Evolutionary conservation across 306 rosid genomes (phyloP), one percentile per base, ranked within the genome.

Genomic region (Lagenaria siceraria): DNA sequence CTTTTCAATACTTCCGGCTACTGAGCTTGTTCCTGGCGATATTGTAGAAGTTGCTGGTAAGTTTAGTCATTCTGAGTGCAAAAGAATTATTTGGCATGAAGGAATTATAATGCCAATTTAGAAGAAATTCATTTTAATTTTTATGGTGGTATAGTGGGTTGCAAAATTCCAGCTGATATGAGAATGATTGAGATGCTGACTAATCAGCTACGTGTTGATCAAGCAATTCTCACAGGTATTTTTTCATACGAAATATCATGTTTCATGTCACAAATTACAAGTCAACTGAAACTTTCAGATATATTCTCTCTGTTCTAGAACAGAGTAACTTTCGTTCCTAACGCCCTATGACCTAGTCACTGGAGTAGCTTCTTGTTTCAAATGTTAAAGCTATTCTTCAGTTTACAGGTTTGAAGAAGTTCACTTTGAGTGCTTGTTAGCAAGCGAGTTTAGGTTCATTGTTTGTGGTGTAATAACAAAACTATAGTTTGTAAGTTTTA

Each of bases 101-200:
- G 13, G 22, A 70, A 43, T 46, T 46, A 46, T 46, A 24, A 46
- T 70, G 60, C 25, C 64, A 66, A 64, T 25, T 81, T 80, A 29
- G 4, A 38, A 54, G 73, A 72, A 80, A 58, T 56, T 82, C 10
- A 58, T 68, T 72, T 78, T 56, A 77, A 21, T 86, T 70, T 77
- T 81, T 56, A 4, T 60, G 80, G 63, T 82, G 53, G 81, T 31
- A 77, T 52, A 92, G 99, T 95, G 89, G 99, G 99, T 78, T 88
- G 97, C 91, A 92, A 95, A 95, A 82, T 95, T 89, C 97, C 99
- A 70, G 99, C 99, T 8, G 99, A 95, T 84, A 89, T 95, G 99
- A 89, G 96, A 87, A 90, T 92, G 96, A 86, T 95, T 29, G 97
- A 92, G 84, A 86, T 90, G 93, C 87, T 95, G 75, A 95, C 96